These are phyloP conservation scores for Didymella segeticola DNA, from an alignment of 2,329 filamentous ascomycete genomes.

Conservation along the genomic window DNA sequence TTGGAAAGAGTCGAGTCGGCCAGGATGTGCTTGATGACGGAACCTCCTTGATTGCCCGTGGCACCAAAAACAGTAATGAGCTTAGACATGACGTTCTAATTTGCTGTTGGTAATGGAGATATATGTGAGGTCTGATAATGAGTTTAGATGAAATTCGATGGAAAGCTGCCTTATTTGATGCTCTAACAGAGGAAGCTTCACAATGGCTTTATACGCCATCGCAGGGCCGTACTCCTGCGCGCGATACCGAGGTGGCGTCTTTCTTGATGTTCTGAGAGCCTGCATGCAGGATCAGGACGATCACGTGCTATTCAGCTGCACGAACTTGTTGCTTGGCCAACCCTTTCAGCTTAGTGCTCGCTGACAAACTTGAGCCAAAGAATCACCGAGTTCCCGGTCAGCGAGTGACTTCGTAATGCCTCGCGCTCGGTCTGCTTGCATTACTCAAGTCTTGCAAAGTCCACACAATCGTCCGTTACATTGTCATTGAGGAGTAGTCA, in stretches of 20 bases:
- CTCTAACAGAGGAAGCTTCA: background rate
- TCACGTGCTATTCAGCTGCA: background rate
- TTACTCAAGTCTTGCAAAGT: background rate
- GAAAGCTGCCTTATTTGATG: background rate
- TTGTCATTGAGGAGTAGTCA: background rate
- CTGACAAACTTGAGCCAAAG: constrained; percentile 4
- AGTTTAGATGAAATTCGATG: background rate
- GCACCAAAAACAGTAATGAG: constrained; percentile 56
- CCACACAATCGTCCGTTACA: background rate
- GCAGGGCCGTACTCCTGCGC: background rate
- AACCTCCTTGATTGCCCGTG: constrained; percentile 61
- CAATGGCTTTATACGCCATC: background rate
- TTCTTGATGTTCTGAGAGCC: background rate
- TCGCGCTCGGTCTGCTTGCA: constrained; percentile 5
- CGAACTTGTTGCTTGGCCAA: background rate
- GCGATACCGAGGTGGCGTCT: background rate
- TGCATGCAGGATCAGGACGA: background rate
- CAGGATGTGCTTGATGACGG: constrained; percentile 56
- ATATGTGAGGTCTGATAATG: background rate
- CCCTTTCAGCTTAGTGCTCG: background rate
- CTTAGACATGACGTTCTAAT: constrained; percentile 32
- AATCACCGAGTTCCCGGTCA: constrained; percentile 6
- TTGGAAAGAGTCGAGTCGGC: constrained; percentile 54
- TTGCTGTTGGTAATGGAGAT: background rate
- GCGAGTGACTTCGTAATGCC: background rate